phyloP scores from a whole-genome alignment of 2,329 filamentous ascomycete genomes.

The Blastomyces emzantsi region DNA sequence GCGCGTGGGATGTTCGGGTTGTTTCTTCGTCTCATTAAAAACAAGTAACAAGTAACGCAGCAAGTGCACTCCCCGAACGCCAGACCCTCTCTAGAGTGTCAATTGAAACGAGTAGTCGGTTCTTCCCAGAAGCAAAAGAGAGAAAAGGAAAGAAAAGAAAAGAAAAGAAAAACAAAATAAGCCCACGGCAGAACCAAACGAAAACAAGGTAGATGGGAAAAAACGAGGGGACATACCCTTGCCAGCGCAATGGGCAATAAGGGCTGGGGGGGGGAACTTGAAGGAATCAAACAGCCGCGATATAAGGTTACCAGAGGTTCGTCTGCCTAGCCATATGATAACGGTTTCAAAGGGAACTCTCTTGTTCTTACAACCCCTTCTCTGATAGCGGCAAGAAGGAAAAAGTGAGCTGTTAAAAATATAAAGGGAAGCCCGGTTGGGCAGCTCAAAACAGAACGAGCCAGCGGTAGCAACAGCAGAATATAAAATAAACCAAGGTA shows the following conservation, averaged over 20 bases:
- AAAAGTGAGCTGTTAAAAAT: neutral
- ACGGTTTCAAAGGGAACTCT: neutral
- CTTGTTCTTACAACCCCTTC: neutral
- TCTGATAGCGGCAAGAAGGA: neutral
- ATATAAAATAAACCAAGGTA: neutral
- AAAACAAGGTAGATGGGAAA: neutral
- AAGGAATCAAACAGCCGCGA: neutral
- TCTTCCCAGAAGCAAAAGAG: neutral
- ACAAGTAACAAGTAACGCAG: neutral
- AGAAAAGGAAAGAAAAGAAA: neutral
- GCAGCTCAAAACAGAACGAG: neutral
- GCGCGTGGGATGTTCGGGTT: neutral
- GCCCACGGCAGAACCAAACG: neutral
- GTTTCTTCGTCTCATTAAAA: conserved; percentile 1
- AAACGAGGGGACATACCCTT: neutral
- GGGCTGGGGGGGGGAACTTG: neutral
- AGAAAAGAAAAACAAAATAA: neutral
- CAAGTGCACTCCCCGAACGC: neutral
- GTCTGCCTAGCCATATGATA: neutral
- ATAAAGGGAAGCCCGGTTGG: neutral
- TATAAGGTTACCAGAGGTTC: no score
- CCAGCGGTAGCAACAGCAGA: neutral
- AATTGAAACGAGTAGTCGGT: neutral
- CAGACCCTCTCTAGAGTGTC: neutral
- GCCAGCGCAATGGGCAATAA: neutral